Evolutionary conservation across 2,329 filamentous ascomycete species (phyloP), one percentile per base, ranked within the genome.

Genomic region (Chalaropsis ovoidea): DNA sequence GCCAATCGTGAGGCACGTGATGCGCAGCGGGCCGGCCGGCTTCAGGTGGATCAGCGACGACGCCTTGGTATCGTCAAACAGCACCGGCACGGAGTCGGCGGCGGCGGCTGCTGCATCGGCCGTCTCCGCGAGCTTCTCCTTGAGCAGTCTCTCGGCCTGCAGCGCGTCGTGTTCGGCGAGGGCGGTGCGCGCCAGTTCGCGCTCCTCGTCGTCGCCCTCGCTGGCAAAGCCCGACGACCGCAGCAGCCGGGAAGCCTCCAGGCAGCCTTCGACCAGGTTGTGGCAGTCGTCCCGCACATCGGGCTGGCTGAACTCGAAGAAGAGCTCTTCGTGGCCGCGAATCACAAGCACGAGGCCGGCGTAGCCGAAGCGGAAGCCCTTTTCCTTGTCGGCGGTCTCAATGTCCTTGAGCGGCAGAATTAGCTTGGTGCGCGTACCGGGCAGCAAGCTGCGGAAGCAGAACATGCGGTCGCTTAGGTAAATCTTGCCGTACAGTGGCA

Each of bases 1-100:
- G 17, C 94, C 94, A 69, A 99, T 99, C 0, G 94, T 99, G 45
- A 99, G 78, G 73, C 94, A 99, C 1, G 93, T 96, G 67, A 99
- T 88, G 22, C 81, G 86, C 73, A 99, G 78, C 1, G 92, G 80
- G 70, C 89, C 81, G 1, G 84, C 77, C 0, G 94, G 93, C 75
- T 95, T 96, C 77, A 96, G 95, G 70, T 94, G 90, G 69, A 96
- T 81, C 22, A 64, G 24, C 3, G 62, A 19, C 3, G 90, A 19
- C 3, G 90, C 89, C 69, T 87, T 86, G 8, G 89, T 86, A 71
- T 97, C 93, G 72, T 97, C 94, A 70, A 96, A 95, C 1, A 93
- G 77, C 45, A 96, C 89, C 0, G 90, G 86, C 1, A 89, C 86
- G 0, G 83, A 82, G 64, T 88, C 86, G 52, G 2, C 19, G n/a